phyloP scores from a whole-genome alignment of 75 land plant genomes.

The Pseudotsuga menziesii region DNA sequence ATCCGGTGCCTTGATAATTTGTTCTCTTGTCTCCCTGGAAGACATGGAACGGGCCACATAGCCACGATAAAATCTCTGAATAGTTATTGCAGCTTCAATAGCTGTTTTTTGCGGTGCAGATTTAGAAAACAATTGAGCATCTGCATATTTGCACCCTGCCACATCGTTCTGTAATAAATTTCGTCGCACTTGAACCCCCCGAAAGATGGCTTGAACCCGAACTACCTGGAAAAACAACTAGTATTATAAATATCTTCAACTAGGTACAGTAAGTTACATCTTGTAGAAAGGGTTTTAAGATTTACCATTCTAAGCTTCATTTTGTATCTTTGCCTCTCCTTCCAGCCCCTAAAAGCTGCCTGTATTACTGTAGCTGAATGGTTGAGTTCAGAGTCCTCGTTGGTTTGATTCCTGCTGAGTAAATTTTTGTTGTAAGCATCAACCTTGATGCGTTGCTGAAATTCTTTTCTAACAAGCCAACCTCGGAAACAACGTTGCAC shows the following conservation, averaged over 20 bases:
- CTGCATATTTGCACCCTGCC: not conserved
- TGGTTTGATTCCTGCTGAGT: not conserved
- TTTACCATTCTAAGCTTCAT: constrained; percentile 7
- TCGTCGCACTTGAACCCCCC: not conserved
- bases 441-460: not conserved
- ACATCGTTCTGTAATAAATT: not conserved
- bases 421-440: not conserved
- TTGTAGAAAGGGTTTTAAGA: not conserved
- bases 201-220: constrained; percentile 1
- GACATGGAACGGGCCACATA: not conserved
- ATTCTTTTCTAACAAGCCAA: constrained; percentile 1
- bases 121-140: not conserved
- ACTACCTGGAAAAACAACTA: not conserved
- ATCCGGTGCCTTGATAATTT: not conserved
- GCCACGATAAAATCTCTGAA: constrained; percentile 19
- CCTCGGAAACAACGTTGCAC: constrained; percentile 12
- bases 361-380: constrained; percentile 19
- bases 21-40: not conserved
- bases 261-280: not conserved
- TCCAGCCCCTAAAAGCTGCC: constrained; percentile 29
- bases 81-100: constrained; percentile 18
- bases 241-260: not conserved
- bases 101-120: not conserved
- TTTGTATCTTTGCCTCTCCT: constrained; percentile 15
- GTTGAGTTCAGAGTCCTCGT: not conserved